Conservation (phyloP, 495 filamentous ascomycete genomes). For the Aspergillus haitiensis region DNA sequence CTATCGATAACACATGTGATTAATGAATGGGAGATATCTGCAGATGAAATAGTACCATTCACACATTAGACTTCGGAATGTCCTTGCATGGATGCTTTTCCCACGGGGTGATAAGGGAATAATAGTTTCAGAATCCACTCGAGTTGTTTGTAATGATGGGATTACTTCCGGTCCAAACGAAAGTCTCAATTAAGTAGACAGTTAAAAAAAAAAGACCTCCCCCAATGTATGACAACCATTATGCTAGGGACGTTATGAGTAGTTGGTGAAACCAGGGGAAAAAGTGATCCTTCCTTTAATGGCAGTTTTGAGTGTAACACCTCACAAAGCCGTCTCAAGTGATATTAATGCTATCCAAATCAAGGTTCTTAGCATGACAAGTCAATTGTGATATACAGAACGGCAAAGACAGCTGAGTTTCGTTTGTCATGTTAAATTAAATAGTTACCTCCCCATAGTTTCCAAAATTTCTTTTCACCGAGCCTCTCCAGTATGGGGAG, state of each 20-base stretch:
- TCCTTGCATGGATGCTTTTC: background rate
- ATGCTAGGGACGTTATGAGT: no score
- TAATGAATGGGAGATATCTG: slow-evolving; percentile 3
- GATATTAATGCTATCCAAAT: background rate
- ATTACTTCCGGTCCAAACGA: no score
- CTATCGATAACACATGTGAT: slow-evolving; percentile 1
- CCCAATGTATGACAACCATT: no score
- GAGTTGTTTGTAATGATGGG: no score
- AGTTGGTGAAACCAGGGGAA: background rate
- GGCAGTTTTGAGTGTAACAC: background rate
- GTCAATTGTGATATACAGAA: background rate
- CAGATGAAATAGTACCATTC: background rate
- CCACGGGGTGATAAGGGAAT: background rate
- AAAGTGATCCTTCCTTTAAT: background rate
- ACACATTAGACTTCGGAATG: background rate
- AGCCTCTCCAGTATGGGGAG: no score
- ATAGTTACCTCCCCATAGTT: no score
- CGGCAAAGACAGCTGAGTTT: no score
- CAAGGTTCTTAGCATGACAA: background rate
- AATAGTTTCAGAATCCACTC: background rate
- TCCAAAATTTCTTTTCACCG: no score
- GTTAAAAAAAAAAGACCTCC: no score
- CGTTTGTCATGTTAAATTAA: no score
- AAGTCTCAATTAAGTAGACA: no score
- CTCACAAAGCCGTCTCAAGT: background rate